Conservation (phyloP, 352 stramenopile species). For the Aphanomyces stellatus region DNA sequence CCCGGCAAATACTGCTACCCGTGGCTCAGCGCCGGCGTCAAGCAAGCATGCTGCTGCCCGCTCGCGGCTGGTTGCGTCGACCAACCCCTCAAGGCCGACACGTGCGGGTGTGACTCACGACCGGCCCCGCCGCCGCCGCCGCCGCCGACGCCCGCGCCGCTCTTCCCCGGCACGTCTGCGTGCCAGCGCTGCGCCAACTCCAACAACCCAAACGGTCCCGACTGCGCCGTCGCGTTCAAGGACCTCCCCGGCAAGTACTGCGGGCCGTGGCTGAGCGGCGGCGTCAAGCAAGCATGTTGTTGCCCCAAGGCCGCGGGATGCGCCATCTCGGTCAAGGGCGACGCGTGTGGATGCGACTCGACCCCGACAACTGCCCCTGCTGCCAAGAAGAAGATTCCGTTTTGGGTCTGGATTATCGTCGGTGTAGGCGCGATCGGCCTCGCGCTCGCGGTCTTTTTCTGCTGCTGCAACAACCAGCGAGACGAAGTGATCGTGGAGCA, state of each 20-base stretch:
- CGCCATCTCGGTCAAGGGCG: conserved; percentile 1
- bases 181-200: conserved; percentile 7
- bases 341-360: conserved; percentile 6
- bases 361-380: background rate
- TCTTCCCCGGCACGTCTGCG: background rate
- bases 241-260: conserved; percentile 16
- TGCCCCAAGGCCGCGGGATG: conserved; percentile 1
- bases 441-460: background rate
- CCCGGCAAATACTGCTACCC: conserved; percentile 15
- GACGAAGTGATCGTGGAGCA: background rate
- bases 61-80: background rate
- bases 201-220: background rate
- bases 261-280: conserved; percentile 14
- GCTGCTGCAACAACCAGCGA: background rate
- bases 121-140: background rate
- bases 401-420: conserved; percentile 15
- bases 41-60: conserved; percentile 18
- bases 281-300: conserved; percentile 20
- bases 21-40: conserved; percentile 14
- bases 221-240: conserved; percentile 13
- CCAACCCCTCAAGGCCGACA: conserved; percentile 3
- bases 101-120: background rate
- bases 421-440: background rate
- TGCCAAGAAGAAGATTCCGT: background rate
- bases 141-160: background rate